A percentile compares a stretch with the other conserved stretches of the same genome.
phyloP scores from a whole-genome alignment of 768 basidiomycete species.

The Collybiopsis confluens region DNA sequence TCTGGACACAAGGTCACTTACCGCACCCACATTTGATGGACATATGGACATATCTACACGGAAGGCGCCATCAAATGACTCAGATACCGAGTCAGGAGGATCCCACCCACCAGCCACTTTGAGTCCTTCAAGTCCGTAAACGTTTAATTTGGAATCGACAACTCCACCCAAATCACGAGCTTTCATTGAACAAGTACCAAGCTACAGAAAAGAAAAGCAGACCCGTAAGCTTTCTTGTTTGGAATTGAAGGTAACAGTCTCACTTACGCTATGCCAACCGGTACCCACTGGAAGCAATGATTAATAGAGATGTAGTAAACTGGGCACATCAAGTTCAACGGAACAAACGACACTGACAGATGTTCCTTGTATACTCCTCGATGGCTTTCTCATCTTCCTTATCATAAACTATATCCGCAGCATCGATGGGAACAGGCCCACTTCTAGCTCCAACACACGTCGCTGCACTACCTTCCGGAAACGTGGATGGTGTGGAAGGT shows the following conservation, averaged over 20 bases:
- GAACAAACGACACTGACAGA: conserved; percentile 19
- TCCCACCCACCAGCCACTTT: conserved; percentile 49
- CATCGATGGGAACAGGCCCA: conserved; percentile 27
- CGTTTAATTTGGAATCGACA: conserved; percentile 56
- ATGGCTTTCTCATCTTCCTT: conserved; percentile 39
- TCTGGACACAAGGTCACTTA: not conserved
- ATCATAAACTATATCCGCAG: conserved; percentile 35
- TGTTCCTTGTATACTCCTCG: conserved; percentile 29
- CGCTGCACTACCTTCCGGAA: conserved; percentile 30
- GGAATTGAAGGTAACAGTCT: too few relatives aligned
- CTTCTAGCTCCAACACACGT: conserved; percentile 9
- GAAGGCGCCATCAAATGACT: not conserved
- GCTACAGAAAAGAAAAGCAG: not conserved
- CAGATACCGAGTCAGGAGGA: conserved; percentile 3
- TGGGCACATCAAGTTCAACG: not conserved
- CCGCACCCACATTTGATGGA: conserved; percentile 33
- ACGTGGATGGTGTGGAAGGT: conserved; percentile 27
- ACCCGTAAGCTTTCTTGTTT: too few relatives aligned
- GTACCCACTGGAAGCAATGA: conserved; percentile 28
- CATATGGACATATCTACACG: conserved; percentile 36
- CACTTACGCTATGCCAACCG: conserved; percentile 40
- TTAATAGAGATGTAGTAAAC: not conserved
- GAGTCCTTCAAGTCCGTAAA: conserved; percentile 54
- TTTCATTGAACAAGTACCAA: conserved; percentile 67
- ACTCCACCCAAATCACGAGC: conserved; percentile 55